Evolutionary conservation across 2,329 filamentous ascomycete genomes (phyloP).

Genomic region (Nemania sp.): DNA sequence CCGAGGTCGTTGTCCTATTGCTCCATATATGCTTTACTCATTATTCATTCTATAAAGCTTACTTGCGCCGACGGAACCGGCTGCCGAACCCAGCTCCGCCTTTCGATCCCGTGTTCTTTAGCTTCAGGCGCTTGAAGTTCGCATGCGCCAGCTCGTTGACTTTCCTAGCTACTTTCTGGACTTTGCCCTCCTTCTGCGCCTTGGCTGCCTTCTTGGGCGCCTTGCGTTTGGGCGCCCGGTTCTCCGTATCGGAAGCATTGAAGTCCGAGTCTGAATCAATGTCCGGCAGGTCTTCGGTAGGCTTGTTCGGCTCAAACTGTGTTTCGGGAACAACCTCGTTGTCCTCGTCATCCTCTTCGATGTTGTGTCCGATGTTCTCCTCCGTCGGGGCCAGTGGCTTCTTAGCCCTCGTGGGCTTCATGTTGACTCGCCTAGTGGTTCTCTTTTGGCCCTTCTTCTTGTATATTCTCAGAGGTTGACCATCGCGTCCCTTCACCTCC

Average conservation of each 20-base stretch:
- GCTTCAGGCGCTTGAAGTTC: constrained; percentile 69
- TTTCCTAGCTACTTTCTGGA: constrained; percentile 61
- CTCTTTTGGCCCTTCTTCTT: constrained; percentile 87
- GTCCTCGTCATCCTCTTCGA: constrained; percentile 43
- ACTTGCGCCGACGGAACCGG: constrained; percentile 59
- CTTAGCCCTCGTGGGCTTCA: constrained; percentile 57
- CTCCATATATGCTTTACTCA: constrained; percentile 18
- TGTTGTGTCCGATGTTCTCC: constrained; percentile 43
- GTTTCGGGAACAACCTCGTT: constrained; percentile 49
- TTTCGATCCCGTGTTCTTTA: constrained; percentile 65
- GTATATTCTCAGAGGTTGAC: constrained; percentile 65
- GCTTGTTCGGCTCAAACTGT: constrained; percentile 39
- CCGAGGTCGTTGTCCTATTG: not conserved
- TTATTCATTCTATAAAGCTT: constrained; percentile 13
- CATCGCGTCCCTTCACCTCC: constrained; percentile 54
- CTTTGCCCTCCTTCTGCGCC: constrained; percentile 47
- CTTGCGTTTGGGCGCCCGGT: constrained; percentile 37
- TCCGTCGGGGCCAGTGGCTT: constrained; percentile 47
- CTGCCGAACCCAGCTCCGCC: constrained; percentile 62
- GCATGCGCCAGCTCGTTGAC: constrained; percentile 67
- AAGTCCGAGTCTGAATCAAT: constrained; percentile 48
- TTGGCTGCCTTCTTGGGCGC: constrained; percentile 47
- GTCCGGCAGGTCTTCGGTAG: constrained; percentile 40
- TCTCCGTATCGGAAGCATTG: constrained; percentile 41
- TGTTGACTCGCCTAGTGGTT: constrained; percentile 71